Conservation (phyloP, 2,329 filamentous ascomycete species). For the Diaporthe vaccinii region DNA sequence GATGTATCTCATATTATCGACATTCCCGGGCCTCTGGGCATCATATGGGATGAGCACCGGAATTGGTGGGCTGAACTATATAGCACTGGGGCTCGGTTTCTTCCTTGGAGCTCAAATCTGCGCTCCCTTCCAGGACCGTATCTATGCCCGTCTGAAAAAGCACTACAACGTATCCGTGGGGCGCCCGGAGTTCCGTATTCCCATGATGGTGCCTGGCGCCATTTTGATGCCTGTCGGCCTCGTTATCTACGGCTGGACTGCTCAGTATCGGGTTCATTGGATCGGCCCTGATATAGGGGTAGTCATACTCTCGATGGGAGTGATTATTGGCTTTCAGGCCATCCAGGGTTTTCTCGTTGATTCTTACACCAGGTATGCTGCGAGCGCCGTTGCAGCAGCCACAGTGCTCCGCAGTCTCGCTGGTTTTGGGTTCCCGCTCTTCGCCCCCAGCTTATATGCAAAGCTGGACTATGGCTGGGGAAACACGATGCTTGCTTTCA, state of each 20-base stretch:
- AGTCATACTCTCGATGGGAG: conserved; percentile 53
- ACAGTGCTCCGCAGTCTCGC: conserved; percentile 62
- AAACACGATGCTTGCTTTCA: conserved; percentile 57
- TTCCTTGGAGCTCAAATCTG: conserved; percentile 55
- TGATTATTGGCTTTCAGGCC: conserved; percentile 59
- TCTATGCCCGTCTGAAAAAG: conserved; percentile 59
- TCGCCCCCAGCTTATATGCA: conserved; percentile 61
- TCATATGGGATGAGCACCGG: conserved; percentile 51
- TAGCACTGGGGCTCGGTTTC: conserved; percentile 53
- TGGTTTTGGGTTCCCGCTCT: conserved; percentile 65
- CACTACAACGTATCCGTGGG: conserved; percentile 49
- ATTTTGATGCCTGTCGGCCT: conserved; percentile 60
- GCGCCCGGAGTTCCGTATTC: conserved; percentile 61
- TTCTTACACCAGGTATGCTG: conserved; percentile 60
- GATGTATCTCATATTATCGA: conserved; percentile 64
- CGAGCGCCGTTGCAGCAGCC: conserved; percentile 59
- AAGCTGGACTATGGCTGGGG: conserved; percentile 58
- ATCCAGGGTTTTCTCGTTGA: conserved; percentile 63
- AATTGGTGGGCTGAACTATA: conserved; percentile 54
- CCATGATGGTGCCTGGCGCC: conserved; percentile 66
- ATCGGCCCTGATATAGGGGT: conserved; percentile 61
- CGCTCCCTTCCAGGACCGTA: conserved; percentile 60
- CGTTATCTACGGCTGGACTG: conserved; percentile 61
- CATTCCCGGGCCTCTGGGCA: conserved; percentile 62
- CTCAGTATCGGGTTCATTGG: conserved; percentile 59